Percentiles rank a stretch among this genome's conserved stretches.
Evolutionary conservation across 2,329 filamentous ascomycete genomes (phyloP).

Genomic region (Colletotrichum neosansevieriae): DNA sequence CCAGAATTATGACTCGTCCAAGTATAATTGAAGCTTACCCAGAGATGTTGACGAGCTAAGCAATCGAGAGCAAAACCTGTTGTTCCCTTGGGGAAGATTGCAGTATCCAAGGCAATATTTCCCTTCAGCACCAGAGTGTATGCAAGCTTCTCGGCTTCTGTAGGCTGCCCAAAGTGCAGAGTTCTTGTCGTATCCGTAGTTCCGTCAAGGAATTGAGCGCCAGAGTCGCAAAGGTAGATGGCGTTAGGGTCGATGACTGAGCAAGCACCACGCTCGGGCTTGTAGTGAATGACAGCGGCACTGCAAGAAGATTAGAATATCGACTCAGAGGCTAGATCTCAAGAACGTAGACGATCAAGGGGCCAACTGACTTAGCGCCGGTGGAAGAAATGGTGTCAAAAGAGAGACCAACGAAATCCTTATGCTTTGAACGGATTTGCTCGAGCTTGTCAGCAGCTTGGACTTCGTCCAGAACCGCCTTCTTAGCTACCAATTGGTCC

Average conservation of each 20-base stretch:
- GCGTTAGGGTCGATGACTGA: slow-evolving; percentile 84
- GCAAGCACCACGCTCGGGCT: slow-evolving; percentile 85
- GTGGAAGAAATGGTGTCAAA: slow-evolving; percentile 98
- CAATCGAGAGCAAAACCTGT: slow-evolving; percentile 92
- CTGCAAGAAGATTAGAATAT: slow-evolving; percentile 50
- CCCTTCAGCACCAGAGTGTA: slow-evolving; percentile 97
- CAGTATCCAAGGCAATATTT: slow-evolving; percentile 87
- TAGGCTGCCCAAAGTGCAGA: slow-evolving; percentile 89
- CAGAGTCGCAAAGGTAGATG: slow-evolving; percentile 96
- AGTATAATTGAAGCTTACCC: slow-evolving; percentile 67
- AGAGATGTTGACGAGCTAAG: slow-evolving; percentile 90
- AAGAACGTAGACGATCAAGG: neutral
- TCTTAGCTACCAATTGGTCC: slow-evolving; percentile 82
- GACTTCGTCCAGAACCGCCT: slow-evolving; percentile 84
- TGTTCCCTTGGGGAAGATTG: slow-evolving; percentile 93
- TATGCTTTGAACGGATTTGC: slow-evolving; percentile 73
- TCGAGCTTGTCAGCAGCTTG: slow-evolving; percentile 93
- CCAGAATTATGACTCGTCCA: neutral
- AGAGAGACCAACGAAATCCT: slow-evolving; percentile 88
- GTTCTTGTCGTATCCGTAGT: slow-evolving; percentile 97
- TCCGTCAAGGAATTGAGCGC: slow-evolving; percentile 94
- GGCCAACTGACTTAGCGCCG: slow-evolving; percentile 72
- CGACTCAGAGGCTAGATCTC: neutral
- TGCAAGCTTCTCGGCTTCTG: slow-evolving; percentile 84
- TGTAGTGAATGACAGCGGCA: slow-evolving; percentile 96